A percentile compares a stretch with the other conserved stretches of the same genome.
phyloP scores from a whole-genome alignment of 2,329 filamentous ascomycete species.

The Aureobasidium pullulans region DNA sequence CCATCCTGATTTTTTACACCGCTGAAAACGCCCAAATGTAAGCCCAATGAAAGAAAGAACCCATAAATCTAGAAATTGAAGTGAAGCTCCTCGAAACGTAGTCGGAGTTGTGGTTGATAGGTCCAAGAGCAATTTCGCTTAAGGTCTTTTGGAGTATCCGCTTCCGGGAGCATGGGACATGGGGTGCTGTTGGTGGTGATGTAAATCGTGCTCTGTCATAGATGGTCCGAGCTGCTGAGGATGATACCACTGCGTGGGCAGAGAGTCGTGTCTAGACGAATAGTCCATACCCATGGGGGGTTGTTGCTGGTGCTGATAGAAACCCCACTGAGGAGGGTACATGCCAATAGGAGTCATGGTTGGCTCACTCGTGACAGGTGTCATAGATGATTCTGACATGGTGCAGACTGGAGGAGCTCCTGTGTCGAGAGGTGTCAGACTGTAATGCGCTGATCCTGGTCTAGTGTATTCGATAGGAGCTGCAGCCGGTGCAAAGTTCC shows the following conservation, averaged over 20 bases:
- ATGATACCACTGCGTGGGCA: conserved; percentile 11
- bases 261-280: conserved; percentile 7
- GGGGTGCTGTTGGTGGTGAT: conserved; percentile 12
- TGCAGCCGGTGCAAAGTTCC: not conserved
- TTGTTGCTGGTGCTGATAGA: conserved; percentile 6
- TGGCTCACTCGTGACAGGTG: not conserved
- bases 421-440: not conserved
- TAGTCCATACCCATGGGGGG: conserved; percentile 8
- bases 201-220: conserved; percentile 4
- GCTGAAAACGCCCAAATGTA: not conserved
- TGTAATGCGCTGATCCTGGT: conserved; percentile 9
- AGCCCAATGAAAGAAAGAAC: not conserved
- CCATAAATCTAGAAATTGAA: not conserved
- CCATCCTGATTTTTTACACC: not conserved
- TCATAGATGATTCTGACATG: not conserved
- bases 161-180: conserved; percentile 8
- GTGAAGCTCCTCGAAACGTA: not conserved
- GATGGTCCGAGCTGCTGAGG: not conserved
- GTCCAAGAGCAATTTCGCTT: not conserved
- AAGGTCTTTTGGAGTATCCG: conserved; percentile 8
- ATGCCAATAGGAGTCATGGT: conserved; percentile 8
- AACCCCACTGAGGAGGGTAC: conserved; percentile 13
- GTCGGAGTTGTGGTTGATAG: not conserved
- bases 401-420: not conserved
- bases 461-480: conserved; percentile 1